phyloP scores from a whole-genome alignment of 805 yeast genomes.

The Pichia kluyveri region DNA sequence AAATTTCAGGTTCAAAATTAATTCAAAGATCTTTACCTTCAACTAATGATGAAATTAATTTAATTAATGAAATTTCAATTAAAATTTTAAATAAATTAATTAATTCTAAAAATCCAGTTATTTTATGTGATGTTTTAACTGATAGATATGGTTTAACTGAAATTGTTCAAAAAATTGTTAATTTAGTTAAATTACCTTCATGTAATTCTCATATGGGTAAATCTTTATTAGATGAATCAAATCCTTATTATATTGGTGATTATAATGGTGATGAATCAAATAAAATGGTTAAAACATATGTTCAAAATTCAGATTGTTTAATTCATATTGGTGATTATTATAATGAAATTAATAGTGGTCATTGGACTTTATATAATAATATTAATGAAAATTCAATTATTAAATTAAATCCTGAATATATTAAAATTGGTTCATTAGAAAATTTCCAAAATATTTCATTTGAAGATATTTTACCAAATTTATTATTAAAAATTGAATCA shows the following conservation, averaged over 20 bases:
- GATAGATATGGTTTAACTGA: conserved; percentile 47
- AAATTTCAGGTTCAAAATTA: conserved; percentile 9
- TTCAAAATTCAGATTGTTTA: conserved; percentile 55
- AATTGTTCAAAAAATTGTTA: conserved; percentile 40
- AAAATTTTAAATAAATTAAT: conserved; percentile 44
- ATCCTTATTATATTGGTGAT: conserved; percentile 56
- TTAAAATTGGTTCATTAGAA: conserved; percentile 34
- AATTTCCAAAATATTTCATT: conserved; percentile 36
- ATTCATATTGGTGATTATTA: conserved; percentile 60
- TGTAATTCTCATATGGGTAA: conserved; percentile 64
- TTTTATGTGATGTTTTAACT: conserved; percentile 64
- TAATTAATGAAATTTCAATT: conserved; percentile 16
- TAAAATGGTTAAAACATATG: conserved; percentile 37
- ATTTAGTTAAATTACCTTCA: conserved; percentile 42
- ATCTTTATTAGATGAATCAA: conserved; percentile 63
- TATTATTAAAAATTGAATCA: conserved; percentile 26
- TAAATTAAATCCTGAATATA: conserved; percentile 43
- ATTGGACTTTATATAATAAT: conserved; percentile 37
- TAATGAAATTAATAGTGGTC: conserved; percentile 66
- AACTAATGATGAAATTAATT: conserved; percentile 15
- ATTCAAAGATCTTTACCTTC: conserved; percentile 13
- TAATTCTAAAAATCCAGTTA: conserved; percentile 46
- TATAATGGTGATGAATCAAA: conserved; percentile 57
- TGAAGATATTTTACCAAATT: conserved; percentile 36
- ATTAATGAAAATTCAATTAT: conserved; percentile 36